Evolutionary conservation across 1,284 basidiomycete genomes (phyloP).

Genomic region (Pisolithus thermaeus): DNA sequence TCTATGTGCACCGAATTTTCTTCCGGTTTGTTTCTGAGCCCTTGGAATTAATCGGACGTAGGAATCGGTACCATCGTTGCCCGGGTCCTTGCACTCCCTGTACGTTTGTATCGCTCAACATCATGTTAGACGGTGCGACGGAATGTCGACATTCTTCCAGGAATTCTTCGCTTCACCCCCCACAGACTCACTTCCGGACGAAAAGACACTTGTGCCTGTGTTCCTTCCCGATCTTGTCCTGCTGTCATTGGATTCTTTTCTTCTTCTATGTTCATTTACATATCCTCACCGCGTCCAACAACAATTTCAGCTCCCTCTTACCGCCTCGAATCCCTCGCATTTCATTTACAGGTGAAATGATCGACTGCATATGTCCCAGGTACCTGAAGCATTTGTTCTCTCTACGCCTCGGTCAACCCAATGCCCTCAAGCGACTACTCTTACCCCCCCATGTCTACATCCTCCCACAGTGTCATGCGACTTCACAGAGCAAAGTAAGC

Average conservation of each 20-base stretch:
- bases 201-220: constrained; percentile 49
- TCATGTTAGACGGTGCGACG: not conserved
- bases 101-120: constrained; percentile 28
- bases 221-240: constrained; percentile 56
- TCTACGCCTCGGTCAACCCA: constrained; percentile 37
- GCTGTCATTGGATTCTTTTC: constrained; percentile 62
- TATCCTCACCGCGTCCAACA: constrained; percentile 43
- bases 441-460: constrained; percentile 55
- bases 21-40: constrained; percentile 60
- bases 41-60: constrained; percentile 33
- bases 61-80: constrained; percentile 18
- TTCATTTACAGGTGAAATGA: constrained; percentile 54
- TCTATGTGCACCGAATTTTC: constrained; percentile 13
- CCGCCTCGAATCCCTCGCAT: constrained; percentile 40
- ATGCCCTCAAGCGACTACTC: constrained; percentile 53
- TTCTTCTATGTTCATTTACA: constrained; percentile 65
- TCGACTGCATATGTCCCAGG: constrained; percentile 48
- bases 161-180: constrained; percentile 48
- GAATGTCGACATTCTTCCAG: constrained; percentile 9
- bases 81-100: constrained; percentile 66
- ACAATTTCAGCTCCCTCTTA: constrained; percentile 47
- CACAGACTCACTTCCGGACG: constrained; percentile 32
- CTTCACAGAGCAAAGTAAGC: constrained; percentile 54
- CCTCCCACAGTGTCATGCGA: constrained; percentile 52
- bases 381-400: constrained; percentile 39